Percentiles rank a stretch among this genome's conserved stretches.
Conservation (phyloP, 169 alveolate genomes). For the Theileria equi region DNA sequence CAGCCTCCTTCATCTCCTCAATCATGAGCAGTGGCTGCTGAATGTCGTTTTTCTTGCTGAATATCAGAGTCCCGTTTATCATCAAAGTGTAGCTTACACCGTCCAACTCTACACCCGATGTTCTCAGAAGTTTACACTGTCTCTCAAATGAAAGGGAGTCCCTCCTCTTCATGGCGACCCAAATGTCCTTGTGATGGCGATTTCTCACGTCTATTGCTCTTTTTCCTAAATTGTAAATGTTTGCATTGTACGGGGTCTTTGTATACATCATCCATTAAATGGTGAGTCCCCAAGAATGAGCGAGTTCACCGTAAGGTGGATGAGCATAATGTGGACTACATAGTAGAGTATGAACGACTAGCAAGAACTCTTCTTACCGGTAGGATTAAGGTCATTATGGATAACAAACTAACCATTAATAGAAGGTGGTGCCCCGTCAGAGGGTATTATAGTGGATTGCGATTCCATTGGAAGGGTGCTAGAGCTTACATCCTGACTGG, state of each 20-base stretch:
- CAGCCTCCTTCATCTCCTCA: constrained; percentile 43
- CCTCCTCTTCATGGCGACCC: constrained; percentile 45
- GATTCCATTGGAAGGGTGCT: neutral
- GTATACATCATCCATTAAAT: neutral
- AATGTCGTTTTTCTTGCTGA: neutral
- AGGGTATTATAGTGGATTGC: neutral
- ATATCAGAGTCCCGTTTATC: constrained; percentile 40
- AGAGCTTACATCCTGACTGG: no score
- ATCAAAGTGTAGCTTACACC: constrained; percentile 42
- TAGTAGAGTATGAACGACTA: no score
- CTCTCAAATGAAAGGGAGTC: constrained; percentile 29
- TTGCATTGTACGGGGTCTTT: neutral
- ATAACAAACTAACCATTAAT: neutral
- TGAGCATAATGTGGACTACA: no score
- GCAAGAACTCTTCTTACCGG: no score
- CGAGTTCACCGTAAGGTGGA: no score
- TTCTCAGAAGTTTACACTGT: constrained; percentile 4
- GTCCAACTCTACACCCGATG: constrained; percentile 17
- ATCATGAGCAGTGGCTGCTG: constrained; percentile 4
- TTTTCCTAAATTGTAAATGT: no score
- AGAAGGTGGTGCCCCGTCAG: neutral
- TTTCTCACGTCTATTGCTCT: constrained; percentile 13
- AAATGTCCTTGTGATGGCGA: constrained; percentile 20
- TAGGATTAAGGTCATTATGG: neutral
- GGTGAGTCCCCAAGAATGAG: no score